Conservation (phyloP, 192 early-diverging fungal species). For the Linnemannia hyalina region DNA sequence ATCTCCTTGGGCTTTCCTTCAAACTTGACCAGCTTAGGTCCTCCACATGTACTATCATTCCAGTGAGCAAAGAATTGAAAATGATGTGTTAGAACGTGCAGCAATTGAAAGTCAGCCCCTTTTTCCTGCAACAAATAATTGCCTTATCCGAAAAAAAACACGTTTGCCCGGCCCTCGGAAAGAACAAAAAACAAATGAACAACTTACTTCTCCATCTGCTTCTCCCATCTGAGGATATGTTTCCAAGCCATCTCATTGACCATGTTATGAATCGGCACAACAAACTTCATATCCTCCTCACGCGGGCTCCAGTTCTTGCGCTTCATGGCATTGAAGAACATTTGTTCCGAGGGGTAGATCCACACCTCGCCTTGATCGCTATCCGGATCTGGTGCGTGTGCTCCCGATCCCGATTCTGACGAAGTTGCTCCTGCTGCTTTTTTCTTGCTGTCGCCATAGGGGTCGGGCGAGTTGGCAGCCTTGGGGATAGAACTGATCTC, state of each 20-base stretch:
- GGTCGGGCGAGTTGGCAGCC: constrained; percentile 62
- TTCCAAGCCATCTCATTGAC: constrained; percentile 94
- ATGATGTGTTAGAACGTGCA: background rate
- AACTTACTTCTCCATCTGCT: constrained; percentile 63
- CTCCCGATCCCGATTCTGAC: constrained; percentile 22
- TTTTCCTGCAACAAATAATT: background rate
- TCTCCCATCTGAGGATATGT: constrained; percentile 90
- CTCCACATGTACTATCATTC: constrained; percentile 66
- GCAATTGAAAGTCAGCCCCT: background rate
- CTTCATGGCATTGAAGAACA: constrained; percentile 97
- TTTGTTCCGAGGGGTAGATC: constrained; percentile 95
- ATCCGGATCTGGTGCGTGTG: constrained; percentile 28
- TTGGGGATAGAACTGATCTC: constrained; percentile 85
- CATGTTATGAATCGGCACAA: constrained; percentile 95
- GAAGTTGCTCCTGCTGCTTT: constrained; percentile 48
- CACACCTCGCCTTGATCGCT: constrained; percentile 64
- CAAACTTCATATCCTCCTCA: constrained; percentile 87
- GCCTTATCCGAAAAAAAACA: background rate
- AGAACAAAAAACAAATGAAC: background rate
- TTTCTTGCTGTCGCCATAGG: constrained; percentile 61
- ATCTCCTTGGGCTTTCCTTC: constrained; percentile 80
- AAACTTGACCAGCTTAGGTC: constrained; percentile 79
- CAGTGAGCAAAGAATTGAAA: background rate
- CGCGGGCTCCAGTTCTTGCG: constrained; percentile 90
- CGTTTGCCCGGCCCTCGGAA: background rate